Percentiles rank a stretch among this genome's conserved stretches.
phyloP scores from a whole-genome alignment of 176 grass and related monocot species.

The Hordeum vulgare region DNA sequence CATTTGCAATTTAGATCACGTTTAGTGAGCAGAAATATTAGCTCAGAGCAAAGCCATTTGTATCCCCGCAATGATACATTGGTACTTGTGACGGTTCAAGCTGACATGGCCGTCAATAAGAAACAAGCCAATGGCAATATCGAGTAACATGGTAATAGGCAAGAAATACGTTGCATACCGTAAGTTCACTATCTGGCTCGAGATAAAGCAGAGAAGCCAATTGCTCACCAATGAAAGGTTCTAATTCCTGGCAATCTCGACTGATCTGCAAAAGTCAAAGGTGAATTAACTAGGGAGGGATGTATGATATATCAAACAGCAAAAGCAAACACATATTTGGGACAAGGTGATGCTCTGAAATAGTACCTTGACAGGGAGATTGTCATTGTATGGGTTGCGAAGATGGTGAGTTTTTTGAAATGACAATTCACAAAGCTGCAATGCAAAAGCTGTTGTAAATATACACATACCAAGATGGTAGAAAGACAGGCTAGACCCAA shows the following conservation, averaged over 20 bases:
- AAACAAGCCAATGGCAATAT: not conserved
- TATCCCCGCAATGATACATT: not conserved
- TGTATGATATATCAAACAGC: not conserved
- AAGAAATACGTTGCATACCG: conserved; percentile 54
- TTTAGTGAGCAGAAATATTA: not conserved
- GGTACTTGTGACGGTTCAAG: not conserved
- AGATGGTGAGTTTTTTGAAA: conserved; percentile 99
- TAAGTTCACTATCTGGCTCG: conserved; percentile 90
- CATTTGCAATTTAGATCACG: not conserved
- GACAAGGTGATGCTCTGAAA: not conserved
- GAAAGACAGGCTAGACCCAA: not conserved
- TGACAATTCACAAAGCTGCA: conserved; percentile 96
- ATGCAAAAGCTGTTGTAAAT: conserved; percentile 32
- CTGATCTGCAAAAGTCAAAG: conserved; percentile 70
- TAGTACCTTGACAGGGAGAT: conserved; percentile 94
- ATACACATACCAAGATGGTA: conserved; percentile 14
- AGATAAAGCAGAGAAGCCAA: conserved; percentile 94
- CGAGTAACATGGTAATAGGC: not conserved
- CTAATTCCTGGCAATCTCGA: conserved; percentile 95
- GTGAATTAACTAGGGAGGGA: not conserved
- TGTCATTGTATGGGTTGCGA: conserved; percentile 98
- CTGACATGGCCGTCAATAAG: not conserved
- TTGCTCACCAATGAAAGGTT: conserved; percentile 91
- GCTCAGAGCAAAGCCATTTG: not conserved
- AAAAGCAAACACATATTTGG: not conserved